These are phyloP conservation scores for Thecaphora thlaspeos DNA, from an alignment of 1,284 basidiomycete species.

Conservation along the genomic window DNA sequence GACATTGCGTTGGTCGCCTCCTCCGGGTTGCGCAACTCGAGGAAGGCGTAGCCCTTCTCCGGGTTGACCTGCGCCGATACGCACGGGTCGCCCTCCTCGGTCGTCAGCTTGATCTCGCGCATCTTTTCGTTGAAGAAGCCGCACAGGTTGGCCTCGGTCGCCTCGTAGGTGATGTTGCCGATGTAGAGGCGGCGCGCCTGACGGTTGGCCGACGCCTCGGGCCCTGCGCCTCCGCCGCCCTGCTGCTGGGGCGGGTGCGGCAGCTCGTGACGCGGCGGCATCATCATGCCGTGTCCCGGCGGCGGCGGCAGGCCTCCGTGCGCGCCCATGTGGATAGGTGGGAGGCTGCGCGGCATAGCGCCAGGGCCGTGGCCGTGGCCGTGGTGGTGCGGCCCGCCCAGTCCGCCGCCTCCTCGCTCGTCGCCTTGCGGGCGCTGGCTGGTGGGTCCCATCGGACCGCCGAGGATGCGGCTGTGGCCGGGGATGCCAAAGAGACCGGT, in stretches of 20 bases:
- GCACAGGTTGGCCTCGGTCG: conserved; percentile 83
- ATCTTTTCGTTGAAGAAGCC: conserved; percentile 95
- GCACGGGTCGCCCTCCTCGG: conserved; percentile 69
- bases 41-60: conserved; percentile 94
- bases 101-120: conserved; percentile 71
- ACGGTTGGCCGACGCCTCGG: conserved; percentile 59
- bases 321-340: conserved; percentile 67
- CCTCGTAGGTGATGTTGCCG: conserved; percentile 86
- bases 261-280: background rate
- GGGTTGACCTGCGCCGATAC: conserved; percentile 91
- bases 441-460: conserved; percentile 32
- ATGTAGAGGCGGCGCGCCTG: conserved; percentile 94
- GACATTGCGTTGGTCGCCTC: conserved; percentile 94
- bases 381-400: too few species aligned
- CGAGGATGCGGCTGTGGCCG: conserved; percentile 80
- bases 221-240: too few species aligned
- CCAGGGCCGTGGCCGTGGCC: conserved; percentile 30
- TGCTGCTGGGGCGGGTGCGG: background rate
- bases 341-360: conserved; percentile 64
- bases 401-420: too few species aligned
- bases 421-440: too few species aligned
- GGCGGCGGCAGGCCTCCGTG: too few species aligned
- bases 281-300: too few species aligned
- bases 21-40: conserved; percentile 89
- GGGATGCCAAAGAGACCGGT: conserved; percentile 93